A percentile compares a stretch with the other conserved stretches of the same genome.
Evolutionary conservation across 1,284 basidiomycete genomes (phyloP).

Genomic region (Fomitopsis palustris): DNA sequence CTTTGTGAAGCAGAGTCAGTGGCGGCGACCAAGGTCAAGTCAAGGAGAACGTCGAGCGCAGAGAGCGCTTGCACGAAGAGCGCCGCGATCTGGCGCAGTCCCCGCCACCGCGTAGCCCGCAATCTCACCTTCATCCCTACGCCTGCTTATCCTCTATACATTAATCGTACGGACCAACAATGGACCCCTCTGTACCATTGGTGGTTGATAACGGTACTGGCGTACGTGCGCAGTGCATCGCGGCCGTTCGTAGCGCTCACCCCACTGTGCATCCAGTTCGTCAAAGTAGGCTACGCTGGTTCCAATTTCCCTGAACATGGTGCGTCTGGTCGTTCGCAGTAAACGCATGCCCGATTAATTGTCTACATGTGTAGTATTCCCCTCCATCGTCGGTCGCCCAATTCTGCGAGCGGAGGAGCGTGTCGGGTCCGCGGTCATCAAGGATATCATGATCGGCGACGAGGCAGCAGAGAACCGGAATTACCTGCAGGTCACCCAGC

Average conservation of each 20-base stretch:
- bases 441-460: conserved; percentile 97
- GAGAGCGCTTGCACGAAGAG: background rate
- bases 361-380: conserved; percentile 66
- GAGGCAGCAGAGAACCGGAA: conserved; percentile 93
- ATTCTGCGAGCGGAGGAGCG: conserved; percentile 98
- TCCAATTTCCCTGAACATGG: conserved; percentile 99
- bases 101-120: conserved; percentile 1
- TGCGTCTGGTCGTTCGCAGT: conserved; percentile 31
- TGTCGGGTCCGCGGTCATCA: conserved; percentile 78
- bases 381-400: conserved; percentile 94
- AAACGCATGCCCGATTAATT: background rate
- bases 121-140: background rate
- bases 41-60: background rate
- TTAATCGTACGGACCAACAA: conserved; percentile 23
- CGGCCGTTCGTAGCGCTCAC: background rate
- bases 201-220: conserved; percentile 99
- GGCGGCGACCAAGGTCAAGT: background rate
- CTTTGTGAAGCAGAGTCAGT: background rate
- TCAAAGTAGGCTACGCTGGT: conserved; percentile 97
- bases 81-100: background rate
- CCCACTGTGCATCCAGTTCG: conserved; percentile 59
- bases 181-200: conserved; percentile 73
- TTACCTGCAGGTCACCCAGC: conserved; percentile 95
- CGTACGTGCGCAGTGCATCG: conserved; percentile 47
- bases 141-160: conserved; percentile 9